Conservation (phyloP, 345 rosid species). For the Lepidium aucheri region DNA sequence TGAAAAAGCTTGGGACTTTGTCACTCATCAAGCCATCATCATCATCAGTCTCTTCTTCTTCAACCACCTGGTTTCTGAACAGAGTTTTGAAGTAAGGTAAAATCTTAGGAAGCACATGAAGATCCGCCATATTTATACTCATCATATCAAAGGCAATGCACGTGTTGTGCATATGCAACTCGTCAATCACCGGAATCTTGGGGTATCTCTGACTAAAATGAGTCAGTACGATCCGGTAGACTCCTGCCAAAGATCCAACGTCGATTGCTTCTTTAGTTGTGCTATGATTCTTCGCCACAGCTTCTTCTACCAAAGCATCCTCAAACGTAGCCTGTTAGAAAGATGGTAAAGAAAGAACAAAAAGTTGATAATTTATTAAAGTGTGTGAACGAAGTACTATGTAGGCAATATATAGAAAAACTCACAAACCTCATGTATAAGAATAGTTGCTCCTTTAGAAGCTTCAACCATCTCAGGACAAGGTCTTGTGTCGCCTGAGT, state of each 20-base stretch:
- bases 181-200: conserved; percentile 79
- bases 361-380: neutral
- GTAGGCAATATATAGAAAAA: neutral
- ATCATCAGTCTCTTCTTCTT: conserved; percentile 66
- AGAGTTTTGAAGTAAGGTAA: conserved; percentile 82
- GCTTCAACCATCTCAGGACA: conserved; percentile 74
- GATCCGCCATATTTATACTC: conserved; percentile 87
- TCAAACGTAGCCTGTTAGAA: conserved; percentile 82
- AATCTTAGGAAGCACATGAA: conserved; percentile 70
- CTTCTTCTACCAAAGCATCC: conserved; percentile 86
- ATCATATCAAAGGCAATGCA: conserved; percentile 91
- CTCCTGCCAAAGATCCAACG: conserved; percentile 61
- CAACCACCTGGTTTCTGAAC: conserved; percentile 53
- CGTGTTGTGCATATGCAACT: conserved; percentile 77
- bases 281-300: conserved; percentile 88
- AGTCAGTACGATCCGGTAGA: conserved; percentile 71
- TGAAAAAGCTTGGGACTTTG: conserved; percentile 21
- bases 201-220: conserved; percentile 99
- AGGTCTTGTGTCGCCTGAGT: conserved; percentile 98
- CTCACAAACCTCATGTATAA: conserved; percentile 73
- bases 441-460: conserved; percentile 76
- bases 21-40: conserved; percentile 20
- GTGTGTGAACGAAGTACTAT: neutral
- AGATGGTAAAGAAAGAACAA: neutral
- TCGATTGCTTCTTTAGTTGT: conserved; percentile 93